Evolutionary conservation across 768 basidiomycete species (phyloP).

Genomic region (Pleurotus tuoliensis): DNA sequence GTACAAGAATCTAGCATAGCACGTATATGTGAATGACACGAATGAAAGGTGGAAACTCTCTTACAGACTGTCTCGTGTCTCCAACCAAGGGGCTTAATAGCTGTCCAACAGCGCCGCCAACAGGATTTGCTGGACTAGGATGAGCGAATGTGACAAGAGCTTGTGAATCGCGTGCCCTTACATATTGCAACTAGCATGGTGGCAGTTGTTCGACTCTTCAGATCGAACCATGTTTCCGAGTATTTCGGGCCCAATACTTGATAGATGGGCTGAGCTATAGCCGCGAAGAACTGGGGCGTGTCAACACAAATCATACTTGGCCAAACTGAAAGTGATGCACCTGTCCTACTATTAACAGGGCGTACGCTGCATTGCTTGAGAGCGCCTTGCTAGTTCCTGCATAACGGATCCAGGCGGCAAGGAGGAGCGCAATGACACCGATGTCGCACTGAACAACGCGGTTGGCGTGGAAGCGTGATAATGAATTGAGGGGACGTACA

Average conservation of each 20-base stretch:
- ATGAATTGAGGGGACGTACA: conserved; percentile 36
- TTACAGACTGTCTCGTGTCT: conserved; percentile 53
- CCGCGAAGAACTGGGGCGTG: conserved; percentile 50
- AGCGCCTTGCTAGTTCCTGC: conserved; percentile 61
- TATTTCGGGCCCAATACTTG: conserved; percentile 78
- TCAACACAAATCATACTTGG: neutral
- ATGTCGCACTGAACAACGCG: conserved; percentile 51
- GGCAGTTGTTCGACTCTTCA: conserved; percentile 73
- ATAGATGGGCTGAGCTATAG: conserved; percentile 66
- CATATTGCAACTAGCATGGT: conserved; percentile 58
- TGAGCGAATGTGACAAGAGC: neutral
- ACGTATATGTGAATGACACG: neutral
- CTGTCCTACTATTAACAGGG: conserved; percentile 69
- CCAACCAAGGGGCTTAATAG: conserved; percentile 63
- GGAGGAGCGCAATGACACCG: conserved; percentile 47
- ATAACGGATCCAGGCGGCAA: conserved; percentile 76
- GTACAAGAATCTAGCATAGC: conserved; percentile 33
- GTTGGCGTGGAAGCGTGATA: neutral
- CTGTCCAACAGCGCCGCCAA: conserved; percentile 73
- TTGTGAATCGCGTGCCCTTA: conserved; percentile 16
- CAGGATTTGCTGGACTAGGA: conserved; percentile 55
- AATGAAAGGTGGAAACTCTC: conserved; percentile 14
- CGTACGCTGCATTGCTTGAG: conserved; percentile 48
- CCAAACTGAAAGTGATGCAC: conserved; percentile 27
- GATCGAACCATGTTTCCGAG: conserved; percentile 81